Evolutionary conservation across 768 basidiomycete genomes (phyloP), one percentile per base, ranked within the genome.

Genomic region (Trametes coccinea): DNA sequence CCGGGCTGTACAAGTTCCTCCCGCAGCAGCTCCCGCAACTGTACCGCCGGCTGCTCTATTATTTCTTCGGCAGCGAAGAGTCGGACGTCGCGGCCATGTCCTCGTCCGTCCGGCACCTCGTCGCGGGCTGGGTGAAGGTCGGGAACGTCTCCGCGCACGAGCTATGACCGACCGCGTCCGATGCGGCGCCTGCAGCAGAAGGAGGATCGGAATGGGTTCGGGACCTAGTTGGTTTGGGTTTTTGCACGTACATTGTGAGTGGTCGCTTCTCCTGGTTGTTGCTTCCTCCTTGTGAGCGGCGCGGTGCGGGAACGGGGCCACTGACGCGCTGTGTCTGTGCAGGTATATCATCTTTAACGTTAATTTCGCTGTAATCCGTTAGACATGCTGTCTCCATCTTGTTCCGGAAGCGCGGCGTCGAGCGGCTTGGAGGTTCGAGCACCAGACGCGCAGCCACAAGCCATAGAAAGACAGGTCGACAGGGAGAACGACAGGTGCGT

Each of bases 1-100:
- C 79, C 57, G 83, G 84, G 60, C 65, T 85, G 52, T 77, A 78
- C 72, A 78, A 76, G 69, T 83, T 84, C 74, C 73, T 83, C 51
- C 87, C 87, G 10, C 73, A 75, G n/a, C 82, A 86, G 59, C 58
- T 85, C 31, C 66, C 75, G 53, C 76, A 80, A 51, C 74, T 88
- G 64, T 75, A 79, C 61, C 72, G 76, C 31, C 79, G 87, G 16
- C 77, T 79, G 56, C 73, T 79, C 46, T 89, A 86, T 74, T 88
- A 88, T 72, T 71, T 87, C 9, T 81, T 80, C 72, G 87, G 84
- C 0, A 74, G 81, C 55, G 80, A 81, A 56, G 71, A 40, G 27
- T 10, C 27, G 47, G 48, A 44, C 46, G 54, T 40, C 30, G 49
- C 58, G 14, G 49, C 43, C 22, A 5, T 11, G 29, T 55, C 34